These are phyloP conservation scores for Dicorynia guianensis DNA, from an alignment of 306 rosid genomes.

Conservation along the genomic window DNA sequence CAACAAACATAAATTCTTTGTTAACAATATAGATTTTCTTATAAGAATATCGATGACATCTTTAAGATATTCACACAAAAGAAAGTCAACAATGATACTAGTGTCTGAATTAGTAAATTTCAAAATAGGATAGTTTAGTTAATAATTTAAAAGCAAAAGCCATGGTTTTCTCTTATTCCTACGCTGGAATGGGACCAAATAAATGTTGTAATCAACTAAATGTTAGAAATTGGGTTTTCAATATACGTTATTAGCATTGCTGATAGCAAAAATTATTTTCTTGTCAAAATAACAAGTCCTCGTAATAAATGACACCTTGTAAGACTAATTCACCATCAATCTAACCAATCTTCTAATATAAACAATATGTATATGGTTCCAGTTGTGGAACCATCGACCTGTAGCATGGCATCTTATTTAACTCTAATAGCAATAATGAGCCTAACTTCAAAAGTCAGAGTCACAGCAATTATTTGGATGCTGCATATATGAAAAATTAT, in stretches of 20 bases:
- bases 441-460: slow-evolving; percentile 7
- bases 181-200: slow-evolving; percentile 26
- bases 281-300: no score
- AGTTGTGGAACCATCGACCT: slow-evolving; percentile 11
- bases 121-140: slow-evolving; percentile 9
- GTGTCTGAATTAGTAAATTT: slow-evolving; percentile 9
- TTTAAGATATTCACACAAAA: slow-evolving; percentile 26
- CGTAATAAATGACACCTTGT: background rate
- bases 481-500: slow-evolving; percentile 6
- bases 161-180: slow-evolving; percentile 22
- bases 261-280: no score
- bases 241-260: background rate
- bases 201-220: slow-evolving; percentile 1
- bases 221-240: slow-evolving; percentile 5
- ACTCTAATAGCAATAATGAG: slow-evolving; percentile 13
- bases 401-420: slow-evolving; percentile 6
- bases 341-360: slow-evolving; percentile 10
- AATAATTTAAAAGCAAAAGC: slow-evolving; percentile 18
- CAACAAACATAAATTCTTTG: background rate
- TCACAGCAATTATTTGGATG: slow-evolving; percentile 17
- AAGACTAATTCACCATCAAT: slow-evolving; percentile 26
- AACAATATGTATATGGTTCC: slow-evolving; percentile 23
- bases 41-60: background rate
- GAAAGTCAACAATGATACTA: background rate
- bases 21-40: background rate